Percentiles rank a stretch among this genome's conserved stretches.
phyloP scores from a whole-genome alignment of 2,329 filamentous ascomycete species.

The Colletotrichum tanaceti region DNA sequence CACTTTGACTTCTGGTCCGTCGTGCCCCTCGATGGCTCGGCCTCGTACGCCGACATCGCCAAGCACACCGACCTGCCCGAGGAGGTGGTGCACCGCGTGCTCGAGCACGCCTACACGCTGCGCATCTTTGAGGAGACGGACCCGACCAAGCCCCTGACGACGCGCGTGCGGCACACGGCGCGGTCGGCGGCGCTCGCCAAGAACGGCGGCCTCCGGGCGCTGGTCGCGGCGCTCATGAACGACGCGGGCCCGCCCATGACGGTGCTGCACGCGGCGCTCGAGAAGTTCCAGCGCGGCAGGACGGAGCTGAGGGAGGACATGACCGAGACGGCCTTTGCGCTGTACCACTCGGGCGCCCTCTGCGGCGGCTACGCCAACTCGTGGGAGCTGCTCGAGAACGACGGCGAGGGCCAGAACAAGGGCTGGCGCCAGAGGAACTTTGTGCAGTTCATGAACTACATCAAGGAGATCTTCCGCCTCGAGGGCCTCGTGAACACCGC shows the following conservation, averaged over 20 bases:
- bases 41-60: slow-evolving; percentile 56
- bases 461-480: slow-evolving; percentile 54
- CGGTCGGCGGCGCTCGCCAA: slow-evolving; percentile 53
- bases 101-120: slow-evolving; percentile 54
- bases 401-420: slow-evolving; percentile 52
- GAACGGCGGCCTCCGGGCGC: slow-evolving; percentile 49
- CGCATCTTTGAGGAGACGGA: slow-evolving; percentile 51
- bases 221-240: slow-evolving; percentile 53
- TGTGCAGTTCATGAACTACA: slow-evolving; percentile 54
- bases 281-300: slow-evolving; percentile 48
- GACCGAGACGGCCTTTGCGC: slow-evolving; percentile 51
- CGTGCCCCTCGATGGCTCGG: slow-evolving; percentile 59
- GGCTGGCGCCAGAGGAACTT: slow-evolving; percentile 55
- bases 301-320: slow-evolving; percentile 49
- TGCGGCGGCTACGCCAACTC: slow-evolving; percentile 49
- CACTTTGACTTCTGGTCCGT: slow-evolving; percentile 64
- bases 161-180: slow-evolving; percentile 51
- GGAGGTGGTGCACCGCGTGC: slow-evolving; percentile 52
- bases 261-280: slow-evolving; percentile 50
- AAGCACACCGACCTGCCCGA: slow-evolving; percentile 51
- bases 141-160: slow-evolving; percentile 32
- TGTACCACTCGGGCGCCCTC: slow-evolving; percentile 50
- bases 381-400: slow-evolving; percentile 56
- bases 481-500: slow-evolving; percentile 49
- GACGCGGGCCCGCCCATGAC: slow-evolving; percentile 53